Evolutionary conservation across 345 rosid genomes (phyloP).

Genomic region (Salix arbutifolia): DNA sequence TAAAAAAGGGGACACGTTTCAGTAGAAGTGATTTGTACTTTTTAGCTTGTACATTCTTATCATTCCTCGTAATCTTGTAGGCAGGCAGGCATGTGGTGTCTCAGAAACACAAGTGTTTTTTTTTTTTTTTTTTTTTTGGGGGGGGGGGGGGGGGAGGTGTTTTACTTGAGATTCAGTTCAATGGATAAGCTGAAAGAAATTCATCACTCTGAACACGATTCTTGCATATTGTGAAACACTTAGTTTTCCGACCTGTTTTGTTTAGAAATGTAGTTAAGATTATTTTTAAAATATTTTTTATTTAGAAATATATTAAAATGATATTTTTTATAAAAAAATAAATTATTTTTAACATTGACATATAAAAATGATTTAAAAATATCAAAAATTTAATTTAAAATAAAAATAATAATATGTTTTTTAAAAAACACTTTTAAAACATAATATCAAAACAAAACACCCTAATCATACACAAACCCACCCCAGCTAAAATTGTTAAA

Average conservation of each 20-base stretch:
- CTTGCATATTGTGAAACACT: too few species aligned
- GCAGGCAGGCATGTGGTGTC: neutral
- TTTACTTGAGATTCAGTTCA: neutral
- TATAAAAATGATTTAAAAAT: too few species aligned
- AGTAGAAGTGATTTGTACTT: neutral
- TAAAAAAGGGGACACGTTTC: constrained; percentile 12
- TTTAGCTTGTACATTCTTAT: constrained; percentile 11
- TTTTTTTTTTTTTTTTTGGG: neutral
- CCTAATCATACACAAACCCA: neutral
- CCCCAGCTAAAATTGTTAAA: neutral
- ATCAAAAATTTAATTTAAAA: too few species aligned
- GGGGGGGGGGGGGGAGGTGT: too few species aligned
- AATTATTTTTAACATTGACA: too few species aligned
- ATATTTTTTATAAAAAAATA: too few species aligned
- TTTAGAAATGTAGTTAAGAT: too few species aligned
- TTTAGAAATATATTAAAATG: too few species aligned
- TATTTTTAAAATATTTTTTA: too few species aligned
- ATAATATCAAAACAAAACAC: rapidly evolving
- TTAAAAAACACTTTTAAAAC: too few species aligned
- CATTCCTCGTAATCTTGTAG: neutral
- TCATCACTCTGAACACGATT: neutral
- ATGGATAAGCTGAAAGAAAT: neutral
- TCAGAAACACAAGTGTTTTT: too few species aligned
- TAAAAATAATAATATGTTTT: too few species aligned
- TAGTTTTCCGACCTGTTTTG: neutral